phyloP scores from a whole-genome alignment of 371 early-diverging fungal genomes.

The Smittium culicis region DNA sequence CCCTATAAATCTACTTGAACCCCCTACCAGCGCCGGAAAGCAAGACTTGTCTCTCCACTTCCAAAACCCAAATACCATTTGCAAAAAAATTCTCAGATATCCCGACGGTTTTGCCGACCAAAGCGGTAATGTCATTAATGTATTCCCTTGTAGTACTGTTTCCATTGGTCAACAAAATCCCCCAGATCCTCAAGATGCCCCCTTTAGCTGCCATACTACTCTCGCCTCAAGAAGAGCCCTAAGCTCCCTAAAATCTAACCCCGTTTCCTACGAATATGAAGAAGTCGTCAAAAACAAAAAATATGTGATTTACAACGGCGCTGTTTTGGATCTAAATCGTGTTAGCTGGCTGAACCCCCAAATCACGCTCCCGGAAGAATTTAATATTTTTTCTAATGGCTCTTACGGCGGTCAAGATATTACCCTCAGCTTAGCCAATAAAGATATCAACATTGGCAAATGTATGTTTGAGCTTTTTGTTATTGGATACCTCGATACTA shows the following conservation, averaged over 20 bases:
- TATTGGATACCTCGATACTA: conserved; percentile 58
- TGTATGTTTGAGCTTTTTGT: conserved; percentile 55
- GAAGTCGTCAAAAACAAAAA: conserved; percentile 35
- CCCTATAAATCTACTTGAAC: conserved; percentile 41
- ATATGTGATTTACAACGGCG: conserved; percentile 58
- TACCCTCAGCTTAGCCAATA: conserved; percentile 37
- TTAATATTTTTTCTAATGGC: conserved; percentile 30
- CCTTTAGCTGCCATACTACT: conserved; percentile 41
- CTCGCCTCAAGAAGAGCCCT: conserved; percentile 27
- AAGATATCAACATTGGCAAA: conserved; percentile 27
- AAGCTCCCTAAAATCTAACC: conserved; percentile 31
- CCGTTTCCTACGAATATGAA: conserved; percentile 55
- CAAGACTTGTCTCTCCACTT: conserved; percentile 62
- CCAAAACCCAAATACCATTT: conserved; percentile 47
- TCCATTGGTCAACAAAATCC: conserved; percentile 13
- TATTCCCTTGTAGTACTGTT: conserved; percentile 55
- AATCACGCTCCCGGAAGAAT: conserved; percentile 21
- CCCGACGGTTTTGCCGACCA: conserved; percentile 25
- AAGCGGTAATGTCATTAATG: conserved; percentile 39
- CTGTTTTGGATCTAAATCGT: conserved; percentile 43
- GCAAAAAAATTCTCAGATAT: conserved; percentile 40
- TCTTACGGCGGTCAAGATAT: conserved; percentile 41
- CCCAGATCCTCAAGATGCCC: conserved; percentile 36
- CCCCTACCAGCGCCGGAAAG: conserved; percentile 50
- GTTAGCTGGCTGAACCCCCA: conserved; percentile 33